Base-by-base conservation (phyloP, 768 basidiomycete genomes). In the Galerina marginata region DNA sequence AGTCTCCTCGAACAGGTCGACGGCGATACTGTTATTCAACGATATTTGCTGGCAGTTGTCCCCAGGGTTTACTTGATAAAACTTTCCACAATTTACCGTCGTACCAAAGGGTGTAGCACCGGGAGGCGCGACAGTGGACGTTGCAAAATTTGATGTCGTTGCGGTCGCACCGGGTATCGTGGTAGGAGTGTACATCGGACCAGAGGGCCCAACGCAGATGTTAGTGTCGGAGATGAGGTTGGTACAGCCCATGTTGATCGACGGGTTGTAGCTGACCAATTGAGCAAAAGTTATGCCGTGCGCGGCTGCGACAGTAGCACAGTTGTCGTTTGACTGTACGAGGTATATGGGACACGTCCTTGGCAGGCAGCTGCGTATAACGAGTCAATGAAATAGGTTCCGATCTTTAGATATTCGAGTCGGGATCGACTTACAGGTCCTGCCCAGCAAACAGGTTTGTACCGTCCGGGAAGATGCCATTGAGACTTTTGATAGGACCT, bases 321-420 rank as follows among this genome's bases (percentile, higher is more conserved):
- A 47, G 46, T 47, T 47, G 46, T 47, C 46, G 26, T 47, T 47
- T 11, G 46, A 16, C 16, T 47, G 46, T 47, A 47, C 46, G 10
- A 47, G 16, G 23, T 47, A 47, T n/a, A 47, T 47, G 26, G 46
- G 46, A 20, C 46, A 47, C 46, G 46, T 47, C 46, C 46, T 47
- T 16, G 46, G 46, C 26, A 47, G 46, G 26, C 46, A 47, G 20
- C 46, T 47, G 6, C 29, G 29, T 33, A 33, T 33, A 7, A 33
- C 29, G 29, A 33, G 29, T 7, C 29, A 33, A 33, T 33, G 29
- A 33, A 7, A 33, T 33, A 33, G 29, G 29, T 7, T 33, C 29
- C 7, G 29, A 20, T 33, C 2, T 33, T 33, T 3, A 33, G 29
- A 33, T 7, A 33, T 33, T 33, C 20, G 2, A 33, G 29, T 4